phyloP scores from a whole-genome alignment of 805 yeast genomes.

The Spathaspora boniae region DNA sequence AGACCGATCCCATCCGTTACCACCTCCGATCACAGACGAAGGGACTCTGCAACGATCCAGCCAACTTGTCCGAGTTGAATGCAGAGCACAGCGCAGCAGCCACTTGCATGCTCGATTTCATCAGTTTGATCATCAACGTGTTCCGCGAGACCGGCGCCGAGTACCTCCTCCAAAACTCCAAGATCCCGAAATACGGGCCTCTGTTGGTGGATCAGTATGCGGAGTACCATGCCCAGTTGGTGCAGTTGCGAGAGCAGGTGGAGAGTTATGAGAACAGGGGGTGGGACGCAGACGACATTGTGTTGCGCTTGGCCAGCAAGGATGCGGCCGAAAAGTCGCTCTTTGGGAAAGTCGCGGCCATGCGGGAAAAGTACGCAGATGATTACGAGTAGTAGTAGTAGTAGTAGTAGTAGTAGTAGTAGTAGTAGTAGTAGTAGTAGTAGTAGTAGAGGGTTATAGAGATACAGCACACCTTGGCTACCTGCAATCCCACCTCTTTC shows the following conservation, averaged over 20 bases:
- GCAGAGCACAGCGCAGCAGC: slow-evolving; percentile 16
- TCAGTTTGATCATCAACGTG: slow-evolving; percentile 27
- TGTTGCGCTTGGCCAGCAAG: slow-evolving; percentile 24
- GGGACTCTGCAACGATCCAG: slow-evolving; percentile 28
- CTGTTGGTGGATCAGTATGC: slow-evolving; percentile 19
- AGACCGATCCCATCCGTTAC: slow-evolving; percentile 44
- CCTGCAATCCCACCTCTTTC: too few relatives aligned
- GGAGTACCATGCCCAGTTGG: slow-evolving; percentile 19
- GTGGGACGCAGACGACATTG: slow-evolving; percentile 39
- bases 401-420: not conserved
- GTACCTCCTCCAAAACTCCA: slow-evolving; percentile 33
- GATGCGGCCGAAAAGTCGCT: slow-evolving; percentile 15
- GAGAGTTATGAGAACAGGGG: slow-evolving; percentile 31
- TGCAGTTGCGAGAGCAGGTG: slow-evolving; percentile 21
- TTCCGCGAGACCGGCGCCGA: slow-evolving; percentile 32
- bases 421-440: too few relatives aligned
- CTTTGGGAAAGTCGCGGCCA: slow-evolving; percentile 21
- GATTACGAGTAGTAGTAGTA: slow-evolving; percentile 16
- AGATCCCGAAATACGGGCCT: slow-evolving; percentile 31
- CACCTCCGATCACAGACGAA: slow-evolving; percentile 43
- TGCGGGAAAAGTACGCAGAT: slow-evolving; percentile 17
- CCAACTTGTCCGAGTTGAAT: slow-evolving; percentile 31
- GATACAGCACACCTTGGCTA: too few relatives aligned
- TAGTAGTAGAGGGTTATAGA: too few relatives aligned
- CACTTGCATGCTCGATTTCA: slow-evolving; percentile 20